Base-by-base conservation (phyloP, 345 rosid genomes). In the Moricandia arvensis region DNA sequence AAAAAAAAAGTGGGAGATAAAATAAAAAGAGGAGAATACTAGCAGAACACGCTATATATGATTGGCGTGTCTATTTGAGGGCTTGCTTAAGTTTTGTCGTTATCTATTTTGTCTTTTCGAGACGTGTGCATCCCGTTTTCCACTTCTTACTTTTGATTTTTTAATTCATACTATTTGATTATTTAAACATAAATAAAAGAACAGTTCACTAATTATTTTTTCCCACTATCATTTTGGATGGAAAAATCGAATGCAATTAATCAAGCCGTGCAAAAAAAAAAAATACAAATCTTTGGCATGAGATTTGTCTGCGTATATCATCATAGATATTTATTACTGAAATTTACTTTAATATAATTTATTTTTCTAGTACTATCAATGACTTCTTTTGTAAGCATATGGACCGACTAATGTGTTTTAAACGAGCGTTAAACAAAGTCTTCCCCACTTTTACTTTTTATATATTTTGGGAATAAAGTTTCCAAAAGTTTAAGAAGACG, bases 1-100 rank as follows among this genome's bases (percentile, higher is more conserved):
- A 6, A 26, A 8, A 13, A 29, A n/a, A 8, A 47, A 47, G 17
- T 1, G 13, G 45, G 45, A 47, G 24, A 21, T 21, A 21, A 45
- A 47, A 47, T 3, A 13, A 0, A 5, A 38, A 31, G 57, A 15
- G 13, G 35, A 34, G 62, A 53, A 62, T 53, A 55, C 64, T 69
- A 69, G 38, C 51, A 41, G 60, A 76, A 76, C 66, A 76, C 80
- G 80, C 74, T 63, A 69, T 62, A 63, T 69, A 54, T 54, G 80
- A 76, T 69, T 76, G 51, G 70, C 69, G 29, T 62, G 79, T 76
- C 21, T 15, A 29, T 53, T 35, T 59, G 61, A 59, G 59, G 67
- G 61, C 31, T 67, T 75, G 34, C 41, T 34, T 47, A 47, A 59
- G 12, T 60, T 68, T 75, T 75, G 79, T 75, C 69, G 74, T 68